Conservation (phyloP, 2,329 filamentous ascomycete genomes). For the Penicillium psychrosexuale region DNA sequence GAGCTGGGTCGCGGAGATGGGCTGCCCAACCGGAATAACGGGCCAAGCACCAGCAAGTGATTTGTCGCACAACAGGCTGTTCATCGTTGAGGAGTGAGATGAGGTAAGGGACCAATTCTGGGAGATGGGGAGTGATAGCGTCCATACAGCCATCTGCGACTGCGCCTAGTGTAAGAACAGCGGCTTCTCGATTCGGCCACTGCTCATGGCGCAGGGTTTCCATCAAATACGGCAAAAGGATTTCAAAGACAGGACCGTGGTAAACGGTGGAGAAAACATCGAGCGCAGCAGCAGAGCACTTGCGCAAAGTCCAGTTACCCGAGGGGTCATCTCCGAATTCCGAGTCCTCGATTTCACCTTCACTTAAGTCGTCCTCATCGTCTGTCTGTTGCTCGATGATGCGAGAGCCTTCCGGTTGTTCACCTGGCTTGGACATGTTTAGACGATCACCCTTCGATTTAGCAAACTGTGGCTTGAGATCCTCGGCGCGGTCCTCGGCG, state of each 20-base stretch:
- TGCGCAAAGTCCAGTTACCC: constrained; percentile 90
- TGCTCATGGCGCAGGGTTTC: constrained; percentile 82
- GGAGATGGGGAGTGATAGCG: constrained; percentile 83
- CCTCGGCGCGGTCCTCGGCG: constrained; percentile 81
- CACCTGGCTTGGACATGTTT: constrained; percentile 50
- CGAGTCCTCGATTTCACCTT: constrained; percentile 79
- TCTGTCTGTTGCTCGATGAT: constrained; percentile 49
- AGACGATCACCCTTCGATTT: constrained; percentile 63
- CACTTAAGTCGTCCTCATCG: constrained; percentile 71
- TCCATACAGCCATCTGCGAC: constrained; percentile 93
- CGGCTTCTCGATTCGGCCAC: constrained; percentile 90
- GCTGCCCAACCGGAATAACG: constrained; percentile 93
- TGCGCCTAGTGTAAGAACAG: constrained; percentile 88
- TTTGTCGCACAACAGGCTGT: constrained; percentile 89
- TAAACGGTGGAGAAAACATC: constrained; percentile 94
- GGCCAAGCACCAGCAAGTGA: constrained; percentile 96
- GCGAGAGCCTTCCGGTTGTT: constrained; percentile 30
- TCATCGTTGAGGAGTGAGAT: constrained; percentile 78
- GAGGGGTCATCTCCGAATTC: constrained; percentile 73
- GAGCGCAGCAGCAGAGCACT: constrained; percentile 92
- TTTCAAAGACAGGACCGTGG: constrained; percentile 79
- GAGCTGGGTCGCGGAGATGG: constrained; percentile 62
- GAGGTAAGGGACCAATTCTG: constrained; percentile 84
- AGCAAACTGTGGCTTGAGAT: constrained; percentile 90
- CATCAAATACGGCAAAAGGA: constrained; percentile 88